phyloP scores from a whole-genome alignment of 1,284 basidiomycete species.

The Peniophora sp. region DNA sequence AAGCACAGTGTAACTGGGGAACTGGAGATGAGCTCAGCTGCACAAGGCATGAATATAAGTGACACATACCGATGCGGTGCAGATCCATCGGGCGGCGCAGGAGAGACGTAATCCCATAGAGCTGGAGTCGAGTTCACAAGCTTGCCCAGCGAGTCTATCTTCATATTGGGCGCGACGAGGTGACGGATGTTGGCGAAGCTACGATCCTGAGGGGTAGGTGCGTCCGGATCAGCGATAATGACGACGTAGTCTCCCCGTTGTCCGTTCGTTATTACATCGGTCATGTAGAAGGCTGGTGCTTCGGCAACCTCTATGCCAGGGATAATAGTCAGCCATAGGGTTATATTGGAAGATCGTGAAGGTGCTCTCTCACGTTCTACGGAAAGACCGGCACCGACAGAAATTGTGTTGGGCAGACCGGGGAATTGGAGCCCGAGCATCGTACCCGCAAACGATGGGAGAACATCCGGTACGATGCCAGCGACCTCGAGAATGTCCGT shows the following conservation, averaged over 20 bases:
- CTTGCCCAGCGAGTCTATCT: slow-evolving; percentile 7
- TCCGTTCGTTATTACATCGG: slow-evolving; percentile 8
- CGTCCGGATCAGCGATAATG: slow-evolving; percentile 41
- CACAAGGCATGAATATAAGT: neutral
- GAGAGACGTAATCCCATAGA: slow-evolving; percentile 30
- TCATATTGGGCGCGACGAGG: slow-evolving; percentile 41
- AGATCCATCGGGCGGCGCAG: slow-evolving; percentile 41
- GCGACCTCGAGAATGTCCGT: neutral
- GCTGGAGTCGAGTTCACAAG: slow-evolving; percentile 37
- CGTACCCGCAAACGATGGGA: neutral
- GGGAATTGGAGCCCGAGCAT: neutral
- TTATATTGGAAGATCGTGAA: neutral
- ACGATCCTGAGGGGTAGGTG: slow-evolving; percentile 39
- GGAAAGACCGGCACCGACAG: neutral
- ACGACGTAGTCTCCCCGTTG: slow-evolving; percentile 40
- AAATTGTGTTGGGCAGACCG: neutral
- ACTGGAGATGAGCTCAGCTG: neutral
- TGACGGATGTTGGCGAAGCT: slow-evolving; percentile 40
- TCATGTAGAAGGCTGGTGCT: slow-evolving; percentile 27
- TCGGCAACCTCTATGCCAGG: slow-evolving; percentile 29
- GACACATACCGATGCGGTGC: slow-evolving; percentile 40
- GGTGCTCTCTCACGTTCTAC: neutral
- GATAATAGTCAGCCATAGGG: neutral
- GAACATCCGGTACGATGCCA: neutral
- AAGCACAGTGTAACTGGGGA: slow-evolving; percentile 33